Evolutionary conservation across 225 moss, liverwort and hornwort species (phyloP).

Genomic region (Physcomitrellopsis africana): DNA sequence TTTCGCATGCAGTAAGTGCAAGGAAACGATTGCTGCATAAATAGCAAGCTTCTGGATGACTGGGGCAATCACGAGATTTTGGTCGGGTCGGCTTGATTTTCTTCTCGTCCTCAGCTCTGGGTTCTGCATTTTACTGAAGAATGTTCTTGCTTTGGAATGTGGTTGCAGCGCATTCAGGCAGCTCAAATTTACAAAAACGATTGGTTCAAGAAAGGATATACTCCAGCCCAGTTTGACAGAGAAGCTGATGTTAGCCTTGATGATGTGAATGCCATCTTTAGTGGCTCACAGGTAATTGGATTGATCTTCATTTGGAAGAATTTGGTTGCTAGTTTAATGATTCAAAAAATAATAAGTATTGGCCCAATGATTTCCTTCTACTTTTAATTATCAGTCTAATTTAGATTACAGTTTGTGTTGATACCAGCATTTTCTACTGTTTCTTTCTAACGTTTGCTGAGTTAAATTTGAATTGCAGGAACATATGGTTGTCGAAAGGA

Average conservation of each 20-base stretch:
- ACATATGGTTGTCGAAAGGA: constrained; percentile 88
- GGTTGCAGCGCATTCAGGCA: constrained; percentile 79
- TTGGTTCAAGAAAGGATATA: constrained; percentile 95
- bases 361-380: background rate
- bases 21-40: too few species aligned
- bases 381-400: background rate
- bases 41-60: too few species aligned
- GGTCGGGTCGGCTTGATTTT: too few species aligned
- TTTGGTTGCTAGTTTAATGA: too few species aligned
- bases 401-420: background rate
- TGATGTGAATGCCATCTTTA: constrained; percentile 92
- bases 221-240: constrained; percentile 83
- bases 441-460: background rate
- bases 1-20: too few species aligned
- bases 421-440: background rate
- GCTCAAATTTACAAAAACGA: constrained; percentile 80
- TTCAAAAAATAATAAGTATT: too few species aligned
- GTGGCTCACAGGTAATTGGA: constrained; percentile 62
- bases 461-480: constrained; percentile 46
- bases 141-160: background rate
- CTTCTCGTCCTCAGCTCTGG: too few species aligned
- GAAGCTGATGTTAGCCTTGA: constrained; percentile 74
- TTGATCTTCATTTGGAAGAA: background rate
- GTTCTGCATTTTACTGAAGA: background rate
- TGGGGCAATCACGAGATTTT: too few species aligned